Base-by-base conservation (phyloP, 306 rosid genomes). In the Acacia acuminata region DNA sequence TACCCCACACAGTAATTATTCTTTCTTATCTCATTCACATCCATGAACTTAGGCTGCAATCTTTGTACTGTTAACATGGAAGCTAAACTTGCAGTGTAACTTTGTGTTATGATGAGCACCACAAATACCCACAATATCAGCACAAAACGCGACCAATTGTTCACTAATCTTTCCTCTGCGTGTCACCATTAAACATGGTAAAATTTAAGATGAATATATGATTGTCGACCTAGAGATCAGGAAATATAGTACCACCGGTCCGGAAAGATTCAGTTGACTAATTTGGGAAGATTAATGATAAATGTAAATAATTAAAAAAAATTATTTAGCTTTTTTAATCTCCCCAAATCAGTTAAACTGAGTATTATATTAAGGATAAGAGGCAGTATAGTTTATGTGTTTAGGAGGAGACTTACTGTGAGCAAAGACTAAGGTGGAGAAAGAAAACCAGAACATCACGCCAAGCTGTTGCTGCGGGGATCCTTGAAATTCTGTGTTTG, bases 341-440 rank as follows among this genome's bases (percentile, higher is more conserved):
- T 34, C 4, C 5, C 36, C 36, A 34, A 34, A 34, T 34, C 4
- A 34, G 36, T 4, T 1, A 27, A 27, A 27, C 1, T 27, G 30
- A 1, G 30, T 27, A 27, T 27, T 27, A 27, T 27, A 27, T 27
- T 27, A 27, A 27, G 30, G 1, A 34, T 3, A 0, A 4, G 36
- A 34, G 5, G 36, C 4, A 34, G 36, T 34, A 34, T 34, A 34
- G 4, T 34, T 3, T 34, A 34, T 34, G 5, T 3, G 36, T 34
- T 64, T 30, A 27, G 30, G 69, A 27, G 30, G 7, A 61, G 25
- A 70, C 77, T 7, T 53, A 83, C 89, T 76, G n/a, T 86, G n/a
- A n/a, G n/a, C n/a, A n/a, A n/a, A n/a, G 88, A 81, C 83, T 14
- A 86, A 60, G 7, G 88, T 85, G 30, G 86, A 85, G 73, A 88